These are phyloP conservation scores for Fusarium acutatum DNA, from an alignment of 2,329 filamentous ascomycete species.

Conservation along the genomic window DNA sequence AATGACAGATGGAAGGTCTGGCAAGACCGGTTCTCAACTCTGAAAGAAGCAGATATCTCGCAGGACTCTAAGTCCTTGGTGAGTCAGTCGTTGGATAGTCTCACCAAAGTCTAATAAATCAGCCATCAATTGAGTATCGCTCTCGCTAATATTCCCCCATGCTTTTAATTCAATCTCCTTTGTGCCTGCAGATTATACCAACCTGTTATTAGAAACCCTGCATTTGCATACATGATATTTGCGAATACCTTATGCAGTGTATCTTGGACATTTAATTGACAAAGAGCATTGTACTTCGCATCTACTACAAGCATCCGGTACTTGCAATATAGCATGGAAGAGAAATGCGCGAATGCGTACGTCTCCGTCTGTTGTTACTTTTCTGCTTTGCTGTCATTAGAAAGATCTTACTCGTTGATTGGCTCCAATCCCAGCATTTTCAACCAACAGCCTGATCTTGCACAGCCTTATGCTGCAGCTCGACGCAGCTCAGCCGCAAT, in stretches of 20 bases:
- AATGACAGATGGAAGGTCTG: conserved; percentile 23
- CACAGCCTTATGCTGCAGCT: background rate
- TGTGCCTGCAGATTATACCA: no score
- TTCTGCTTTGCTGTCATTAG: background rate
- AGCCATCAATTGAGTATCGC: background rate
- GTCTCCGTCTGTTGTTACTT: rapidly evolving
- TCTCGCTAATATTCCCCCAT: rapidly evolving
- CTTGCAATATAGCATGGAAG: no score
- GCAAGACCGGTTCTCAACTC: background rate
- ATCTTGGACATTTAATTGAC: no score
- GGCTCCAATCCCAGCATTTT: background rate
- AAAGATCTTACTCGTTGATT: background rate
- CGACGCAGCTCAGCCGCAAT: background rate
- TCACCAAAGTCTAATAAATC: background rate
- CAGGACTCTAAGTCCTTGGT: background rate
- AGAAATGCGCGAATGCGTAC: background rate
- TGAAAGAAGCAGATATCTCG: background rate
- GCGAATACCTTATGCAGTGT: no score
- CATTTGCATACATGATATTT: no score
- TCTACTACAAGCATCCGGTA: no score
- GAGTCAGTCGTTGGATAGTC: background rate
- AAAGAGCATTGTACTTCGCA: no score
- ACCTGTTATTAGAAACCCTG: no score
- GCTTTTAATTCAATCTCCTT: background rate
- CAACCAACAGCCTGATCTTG: background rate